These are phyloP conservation scores for Pseudocercospora ulei DNA, from an alignment of 2,329 filamentous ascomycete genomes.

Conservation along the genomic window DNA sequence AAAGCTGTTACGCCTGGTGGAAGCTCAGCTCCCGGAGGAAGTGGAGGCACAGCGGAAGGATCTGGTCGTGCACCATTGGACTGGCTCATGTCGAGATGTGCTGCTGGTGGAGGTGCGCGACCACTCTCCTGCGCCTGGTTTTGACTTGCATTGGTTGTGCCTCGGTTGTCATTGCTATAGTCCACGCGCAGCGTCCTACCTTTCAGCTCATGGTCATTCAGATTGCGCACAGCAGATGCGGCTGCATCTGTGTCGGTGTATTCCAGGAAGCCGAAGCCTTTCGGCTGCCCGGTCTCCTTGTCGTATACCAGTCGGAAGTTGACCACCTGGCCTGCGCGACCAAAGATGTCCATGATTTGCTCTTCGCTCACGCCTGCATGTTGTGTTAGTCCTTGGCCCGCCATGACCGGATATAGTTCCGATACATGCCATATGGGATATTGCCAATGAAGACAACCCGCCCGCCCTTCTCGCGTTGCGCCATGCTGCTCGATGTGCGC, in stretches of 20 bases:
- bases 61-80: conserved; percentile 26
- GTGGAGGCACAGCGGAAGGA: conserved; percentile 57
- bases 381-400: conserved; percentile 7
- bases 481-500: conserved; percentile 39
- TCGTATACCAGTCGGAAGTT: conserved; percentile 93
- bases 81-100: conserved; percentile 39
- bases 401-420: background rate
- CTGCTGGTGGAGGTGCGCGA: conserved; percentile 35
- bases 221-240: conserved; percentile 84
- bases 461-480: conserved; percentile 55
- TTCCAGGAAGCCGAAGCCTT: conserved; percentile 94
- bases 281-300: conserved; percentile 84
- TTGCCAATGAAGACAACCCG: conserved; percentile 78
- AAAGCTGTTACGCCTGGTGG: conserved; percentile 72
- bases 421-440: conserved; percentile 61
- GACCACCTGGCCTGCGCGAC: conserved; percentile 76
- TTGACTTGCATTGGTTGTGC: conserved; percentile 32
- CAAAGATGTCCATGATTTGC: conserved; percentile 89
- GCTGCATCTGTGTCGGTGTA: conserved; percentile 88
- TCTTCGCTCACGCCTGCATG: conserved; percentile 78
- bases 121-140: conserved; percentile 14
- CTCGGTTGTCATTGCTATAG: conserved; percentile 85
- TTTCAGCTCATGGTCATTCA: conserved; percentile 94
- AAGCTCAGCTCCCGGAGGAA: conserved; percentile 76
- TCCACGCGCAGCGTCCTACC: conserved; percentile 88